These are phyloP conservation scores for Cryphonectria carpinicola DNA, from an alignment of 2,329 filamentous ascomycete genomes.

Conservation along the genomic window DNA sequence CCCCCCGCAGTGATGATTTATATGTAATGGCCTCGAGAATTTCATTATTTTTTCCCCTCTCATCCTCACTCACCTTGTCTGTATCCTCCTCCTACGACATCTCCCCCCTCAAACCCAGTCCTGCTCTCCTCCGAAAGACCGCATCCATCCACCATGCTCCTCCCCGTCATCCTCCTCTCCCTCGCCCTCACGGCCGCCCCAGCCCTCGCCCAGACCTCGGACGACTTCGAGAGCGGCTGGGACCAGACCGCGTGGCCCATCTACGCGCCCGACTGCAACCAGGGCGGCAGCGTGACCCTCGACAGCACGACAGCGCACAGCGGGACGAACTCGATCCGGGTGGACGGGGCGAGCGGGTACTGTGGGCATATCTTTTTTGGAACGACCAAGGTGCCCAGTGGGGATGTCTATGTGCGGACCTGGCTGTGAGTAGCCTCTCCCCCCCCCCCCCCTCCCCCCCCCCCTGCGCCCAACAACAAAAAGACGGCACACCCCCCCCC, in stretches of 20 bases:
- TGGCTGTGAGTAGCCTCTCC: slow-evolving; percentile 63
- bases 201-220: slow-evolving; percentile 56
- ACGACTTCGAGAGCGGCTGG: slow-evolving; percentile 63
- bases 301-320: slow-evolving; percentile 61
- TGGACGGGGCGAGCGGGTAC: slow-evolving; percentile 57
- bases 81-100: too few relatives aligned
- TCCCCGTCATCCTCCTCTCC: slow-evolving; percentile 47
- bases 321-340: slow-evolving; percentile 58
- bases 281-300: slow-evolving; percentile 60
- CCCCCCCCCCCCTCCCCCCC: too few relatives aligned
- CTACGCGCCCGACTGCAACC: slow-evolving; percentile 63
- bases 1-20: too few relatives aligned
- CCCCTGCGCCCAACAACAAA: too few relatives aligned
- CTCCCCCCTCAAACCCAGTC: neutral
- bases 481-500: too few relatives aligned
- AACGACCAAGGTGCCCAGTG: slow-evolving; percentile 57
- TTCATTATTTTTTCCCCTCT: neutral
- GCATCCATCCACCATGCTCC: slow-evolving; percentile 42
- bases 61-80: neutral
- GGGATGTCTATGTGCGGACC: slow-evolving; percentile 60
- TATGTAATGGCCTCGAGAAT: too few relatives aligned
- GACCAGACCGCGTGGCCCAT: slow-evolving; percentile 60
- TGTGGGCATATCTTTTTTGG: slow-evolving; percentile 66
- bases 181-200: slow-evolving; percentile 51
- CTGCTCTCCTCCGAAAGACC: neutral